phyloP scores from a whole-genome alignment of 345 rosid genomes.

The Reutealis trisperma region DNA sequence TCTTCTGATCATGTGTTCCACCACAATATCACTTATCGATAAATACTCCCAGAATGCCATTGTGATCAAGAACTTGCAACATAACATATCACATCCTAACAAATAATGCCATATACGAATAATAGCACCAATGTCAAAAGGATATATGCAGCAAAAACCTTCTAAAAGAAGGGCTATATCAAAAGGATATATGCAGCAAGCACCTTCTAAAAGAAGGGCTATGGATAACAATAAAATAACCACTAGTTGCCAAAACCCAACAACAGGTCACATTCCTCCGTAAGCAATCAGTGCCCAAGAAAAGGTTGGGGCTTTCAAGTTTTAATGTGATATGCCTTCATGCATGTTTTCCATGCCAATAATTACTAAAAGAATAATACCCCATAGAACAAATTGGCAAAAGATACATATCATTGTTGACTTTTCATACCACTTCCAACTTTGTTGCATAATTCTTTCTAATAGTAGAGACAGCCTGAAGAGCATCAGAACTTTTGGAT shows the following conservation, averaged over 20 bases:
- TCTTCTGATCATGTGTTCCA: background rate
- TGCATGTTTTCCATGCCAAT: background rate
- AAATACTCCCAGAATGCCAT: background rate
- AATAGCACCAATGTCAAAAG: background rate
- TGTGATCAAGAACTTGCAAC: background rate
- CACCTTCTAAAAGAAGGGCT: background rate
- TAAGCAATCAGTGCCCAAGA: background rate
- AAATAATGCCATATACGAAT: background rate
- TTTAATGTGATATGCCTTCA: background rate
- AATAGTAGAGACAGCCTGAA: constrained; percentile 43
- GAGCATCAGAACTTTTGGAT: constrained; percentile 41
- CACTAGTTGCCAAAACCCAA: background rate
- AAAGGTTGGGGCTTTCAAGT: background rate
- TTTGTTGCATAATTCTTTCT: constrained; percentile 55
- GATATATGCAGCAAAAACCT: constrained; percentile 9
- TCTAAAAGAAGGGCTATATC: background rate
- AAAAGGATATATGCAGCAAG: constrained; percentile 15
- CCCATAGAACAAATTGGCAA: background rate
- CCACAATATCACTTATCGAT: background rate
- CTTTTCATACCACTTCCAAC: constrained; percentile 56
- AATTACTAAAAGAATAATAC: background rate
- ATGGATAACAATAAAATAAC: background rate
- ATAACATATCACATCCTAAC: background rate
- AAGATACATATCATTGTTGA: background rate
- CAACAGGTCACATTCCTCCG: background rate